A percentile compares a stretch with the other conserved stretches of the same genome.
phyloP scores from a whole-genome alignment of 345 rosid species.

The Acer yangbiense region DNA sequence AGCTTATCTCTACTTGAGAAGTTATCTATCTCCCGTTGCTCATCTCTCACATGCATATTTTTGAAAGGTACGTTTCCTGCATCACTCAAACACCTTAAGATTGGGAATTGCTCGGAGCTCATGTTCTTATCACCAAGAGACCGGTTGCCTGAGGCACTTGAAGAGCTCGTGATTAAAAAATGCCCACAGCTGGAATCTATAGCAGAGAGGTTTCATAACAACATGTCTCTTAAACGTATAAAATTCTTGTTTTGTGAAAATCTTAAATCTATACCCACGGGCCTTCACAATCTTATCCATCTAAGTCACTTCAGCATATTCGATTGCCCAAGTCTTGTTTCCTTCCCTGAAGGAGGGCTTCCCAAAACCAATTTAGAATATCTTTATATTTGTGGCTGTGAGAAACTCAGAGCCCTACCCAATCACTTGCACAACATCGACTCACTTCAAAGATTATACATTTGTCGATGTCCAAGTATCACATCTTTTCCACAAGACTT shows the following conservation, averaged over 20 bases:
- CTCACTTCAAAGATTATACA: not conserved
- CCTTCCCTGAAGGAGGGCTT: constrained; percentile 2
- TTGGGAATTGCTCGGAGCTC: constrained; percentile 11
- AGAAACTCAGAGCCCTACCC: not conserved
- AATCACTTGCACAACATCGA: not conserved
- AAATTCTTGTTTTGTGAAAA: not conserved
- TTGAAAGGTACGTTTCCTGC: not conserved
- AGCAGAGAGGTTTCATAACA: not conserved
- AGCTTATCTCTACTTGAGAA: not conserved
- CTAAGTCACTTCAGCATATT: not conserved
- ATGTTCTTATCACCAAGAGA: not conserved
- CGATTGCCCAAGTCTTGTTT: not conserved
- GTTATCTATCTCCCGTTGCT: not conserved
- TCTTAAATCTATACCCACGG: not conserved
- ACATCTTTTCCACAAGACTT: not conserved
- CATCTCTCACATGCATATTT: not conserved
- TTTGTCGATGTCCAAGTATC: not conserved
- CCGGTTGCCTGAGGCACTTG: not conserved
- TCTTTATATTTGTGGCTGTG: not conserved
- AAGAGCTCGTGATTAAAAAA: rapidly evolving
- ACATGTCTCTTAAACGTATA: not conserved
- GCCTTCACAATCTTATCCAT: not conserved
- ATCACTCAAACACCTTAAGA: not conserved
- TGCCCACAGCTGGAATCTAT: not conserved
- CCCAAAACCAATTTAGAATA: not conserved